These are phyloP conservation scores for Paraconiothyrium sp. DNA, from an alignment of 2,329 filamentous ascomycete genomes.

Conservation along the genomic window DNA sequence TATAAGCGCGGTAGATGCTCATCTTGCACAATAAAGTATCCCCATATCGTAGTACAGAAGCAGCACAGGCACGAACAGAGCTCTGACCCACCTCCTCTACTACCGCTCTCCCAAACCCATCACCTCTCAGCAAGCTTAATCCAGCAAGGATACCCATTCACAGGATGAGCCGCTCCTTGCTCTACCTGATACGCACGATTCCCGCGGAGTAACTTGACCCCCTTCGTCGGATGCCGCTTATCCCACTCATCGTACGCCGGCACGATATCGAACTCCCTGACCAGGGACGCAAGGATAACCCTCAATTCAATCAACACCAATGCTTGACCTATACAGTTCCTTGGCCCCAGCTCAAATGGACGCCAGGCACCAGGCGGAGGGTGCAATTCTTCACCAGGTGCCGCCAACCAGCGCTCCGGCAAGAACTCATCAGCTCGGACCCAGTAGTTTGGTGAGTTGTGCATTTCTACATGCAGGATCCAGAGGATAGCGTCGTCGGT, in stretches of 20 bases:
- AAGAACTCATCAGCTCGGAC: slow-evolving; percentile 23
- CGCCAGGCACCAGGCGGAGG: slow-evolving; percentile 30
- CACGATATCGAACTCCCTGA: slow-evolving; percentile 34
- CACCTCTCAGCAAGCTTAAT: neutral
- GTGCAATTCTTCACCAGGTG: slow-evolving; percentile 8
- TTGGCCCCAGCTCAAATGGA: slow-evolving; percentile 50
- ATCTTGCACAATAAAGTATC: too few relatives aligned
- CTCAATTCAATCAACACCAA: slow-evolving; percentile 45
- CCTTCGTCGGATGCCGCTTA: slow-evolving; percentile 8
- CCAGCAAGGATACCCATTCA: slow-evolving; percentile 47
- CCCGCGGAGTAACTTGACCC: slow-evolving; percentile 34
- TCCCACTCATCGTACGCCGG: slow-evolving; percentile 30
- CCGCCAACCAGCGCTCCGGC: slow-evolving; percentile 26
- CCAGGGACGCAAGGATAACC: slow-evolving; percentile 21
- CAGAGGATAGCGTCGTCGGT: slow-evolving; percentile 18
- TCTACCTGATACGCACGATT: slow-evolving; percentile 48
- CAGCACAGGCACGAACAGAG: too few relatives aligned
- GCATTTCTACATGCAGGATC: slow-evolving; percentile 22
- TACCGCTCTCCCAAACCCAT: too few relatives aligned
- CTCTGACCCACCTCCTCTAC: too few relatives aligned
- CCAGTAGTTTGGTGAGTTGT: slow-evolving; percentile 23
- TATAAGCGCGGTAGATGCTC: too few relatives aligned
- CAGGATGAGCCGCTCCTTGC: slow-evolving; percentile 53
- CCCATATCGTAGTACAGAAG: too few relatives aligned
- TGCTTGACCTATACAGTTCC: slow-evolving; percentile 50